Conservation (phyloP, 1,284 basidiomycete genomes). For the Austropuccinia psidii region DNA sequence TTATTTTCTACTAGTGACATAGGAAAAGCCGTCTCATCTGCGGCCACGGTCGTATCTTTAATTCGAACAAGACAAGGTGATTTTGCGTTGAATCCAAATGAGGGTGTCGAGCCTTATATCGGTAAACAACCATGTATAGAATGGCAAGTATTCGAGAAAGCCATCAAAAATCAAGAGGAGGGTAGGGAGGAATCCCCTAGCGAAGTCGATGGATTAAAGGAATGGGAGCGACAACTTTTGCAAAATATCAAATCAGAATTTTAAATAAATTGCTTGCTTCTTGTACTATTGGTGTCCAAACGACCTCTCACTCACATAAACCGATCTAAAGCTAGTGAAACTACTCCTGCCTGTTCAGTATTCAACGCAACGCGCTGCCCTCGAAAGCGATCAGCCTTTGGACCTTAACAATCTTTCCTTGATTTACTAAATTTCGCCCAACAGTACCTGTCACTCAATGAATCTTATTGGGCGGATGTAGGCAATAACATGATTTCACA, state of each 20-base stretch:
- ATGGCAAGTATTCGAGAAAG: conserved; percentile 68
- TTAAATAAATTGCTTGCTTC: too few species aligned
- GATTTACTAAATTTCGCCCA: too few species aligned
- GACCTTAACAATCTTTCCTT: too few species aligned
- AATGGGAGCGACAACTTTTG: conserved; percentile 32
- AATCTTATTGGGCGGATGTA: too few species aligned
- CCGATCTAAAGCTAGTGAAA: too few species aligned
- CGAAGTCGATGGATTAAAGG: conserved; percentile 3
- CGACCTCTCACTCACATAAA: too few species aligned
- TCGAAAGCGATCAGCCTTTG: too few species aligned
- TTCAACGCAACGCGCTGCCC: too few species aligned
- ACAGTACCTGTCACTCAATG: too few species aligned
- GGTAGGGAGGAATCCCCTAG: background rate
- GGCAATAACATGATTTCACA: too few species aligned
- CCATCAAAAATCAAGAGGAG: conserved; percentile 43
- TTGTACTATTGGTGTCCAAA: too few species aligned
- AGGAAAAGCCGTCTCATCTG: conserved; percentile 68
- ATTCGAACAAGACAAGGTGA: conserved; percentile 75
- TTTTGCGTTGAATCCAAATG: conserved; percentile 56
- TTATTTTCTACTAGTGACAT: conserved; percentile 54
- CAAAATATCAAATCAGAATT: conserved; percentile 22
- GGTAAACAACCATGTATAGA: conserved; percentile 57
- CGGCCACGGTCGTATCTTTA: conserved; percentile 82
- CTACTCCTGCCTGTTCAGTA: too few species aligned
- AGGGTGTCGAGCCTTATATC: conserved; percentile 48